These are phyloP conservation scores for Stachybotrys chlorohalonatus DNA, from an alignment of 2,329 filamentous ascomycete species.

Conservation along the genomic window DNA sequence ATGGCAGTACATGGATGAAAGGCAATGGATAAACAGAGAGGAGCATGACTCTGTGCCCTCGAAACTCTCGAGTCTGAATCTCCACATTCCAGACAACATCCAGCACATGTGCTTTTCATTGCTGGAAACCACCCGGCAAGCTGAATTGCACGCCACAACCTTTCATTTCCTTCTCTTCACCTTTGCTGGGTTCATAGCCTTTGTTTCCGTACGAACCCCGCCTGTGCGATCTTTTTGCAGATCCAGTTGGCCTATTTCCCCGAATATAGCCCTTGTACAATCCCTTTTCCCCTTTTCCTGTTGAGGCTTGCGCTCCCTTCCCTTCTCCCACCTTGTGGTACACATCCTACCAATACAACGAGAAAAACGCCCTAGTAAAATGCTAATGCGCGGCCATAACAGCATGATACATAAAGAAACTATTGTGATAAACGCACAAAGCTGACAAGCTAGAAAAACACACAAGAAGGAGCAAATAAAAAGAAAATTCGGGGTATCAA, in stretches of 20 bases:
- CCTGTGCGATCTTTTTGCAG: too few relatives aligned
- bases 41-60: too few relatives aligned
- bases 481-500: slow-evolving; percentile 25
- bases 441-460: not conserved
- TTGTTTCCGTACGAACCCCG: too few relatives aligned
- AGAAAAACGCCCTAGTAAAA: not conserved
- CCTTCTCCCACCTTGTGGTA: not conserved
- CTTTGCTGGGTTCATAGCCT: too few relatives aligned
- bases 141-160: too few relatives aligned
- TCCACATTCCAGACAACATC: too few relatives aligned
- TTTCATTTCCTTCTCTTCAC: too few relatives aligned
- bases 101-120: too few relatives aligned
- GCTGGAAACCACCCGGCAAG: too few relatives aligned
- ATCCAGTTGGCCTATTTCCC: not conserved
- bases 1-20: too few relatives aligned
- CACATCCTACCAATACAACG: not conserved
- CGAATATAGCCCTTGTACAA: not conserved
- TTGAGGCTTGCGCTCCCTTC: not conserved
- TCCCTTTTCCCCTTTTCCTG: not conserved
- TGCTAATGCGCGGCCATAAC: not conserved
- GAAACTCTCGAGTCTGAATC: too few relatives aligned
- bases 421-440: not conserved
- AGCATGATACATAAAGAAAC: not conserved
- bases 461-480: slow-evolving; percentile 7
- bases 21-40: too few relatives aligned